Conservation (phyloP, 2,329 filamentous ascomycete species). For the Colletotrichum sp. region DNA sequence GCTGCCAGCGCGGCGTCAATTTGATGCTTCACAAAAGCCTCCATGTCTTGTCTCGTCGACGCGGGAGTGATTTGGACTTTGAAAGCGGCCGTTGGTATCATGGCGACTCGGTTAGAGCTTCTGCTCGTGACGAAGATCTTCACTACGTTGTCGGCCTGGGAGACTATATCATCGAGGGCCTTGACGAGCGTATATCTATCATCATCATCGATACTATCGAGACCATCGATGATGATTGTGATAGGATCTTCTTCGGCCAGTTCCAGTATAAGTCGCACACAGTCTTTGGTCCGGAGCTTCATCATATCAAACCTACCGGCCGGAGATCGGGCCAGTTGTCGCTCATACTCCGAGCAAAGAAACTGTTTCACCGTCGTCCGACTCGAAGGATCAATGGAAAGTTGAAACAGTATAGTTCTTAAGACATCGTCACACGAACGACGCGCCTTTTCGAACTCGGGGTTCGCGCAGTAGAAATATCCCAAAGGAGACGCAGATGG, state of each 20-base stretch:
- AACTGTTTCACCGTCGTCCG: background rate
- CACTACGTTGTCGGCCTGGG: background rate
- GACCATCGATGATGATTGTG: background rate
- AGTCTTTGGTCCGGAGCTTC: background rate
- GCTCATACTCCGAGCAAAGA: background rate
- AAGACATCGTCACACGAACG: background rate
- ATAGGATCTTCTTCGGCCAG: background rate
- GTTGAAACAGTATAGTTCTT: background rate
- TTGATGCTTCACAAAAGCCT: background rate
- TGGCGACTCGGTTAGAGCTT: background rate
- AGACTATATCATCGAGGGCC: background rate
- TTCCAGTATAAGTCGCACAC: background rate
- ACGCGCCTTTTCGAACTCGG: background rate
- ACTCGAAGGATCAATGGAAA: background rate
- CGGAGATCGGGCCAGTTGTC: background rate
- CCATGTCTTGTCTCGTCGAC: background rate
- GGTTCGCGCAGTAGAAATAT: background rate
- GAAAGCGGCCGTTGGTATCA: background rate
- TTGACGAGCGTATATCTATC: background rate
- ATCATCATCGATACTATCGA: background rate
- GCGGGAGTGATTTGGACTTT: background rate
- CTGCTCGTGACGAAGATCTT: background rate
- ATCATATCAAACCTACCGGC: background rate
- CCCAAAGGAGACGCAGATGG: background rate
- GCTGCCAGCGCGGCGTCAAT: background rate